phyloP scores from a whole-genome alignment of 2,329 filamentous ascomycete genomes.

The Botrytis squamosa region DNA sequence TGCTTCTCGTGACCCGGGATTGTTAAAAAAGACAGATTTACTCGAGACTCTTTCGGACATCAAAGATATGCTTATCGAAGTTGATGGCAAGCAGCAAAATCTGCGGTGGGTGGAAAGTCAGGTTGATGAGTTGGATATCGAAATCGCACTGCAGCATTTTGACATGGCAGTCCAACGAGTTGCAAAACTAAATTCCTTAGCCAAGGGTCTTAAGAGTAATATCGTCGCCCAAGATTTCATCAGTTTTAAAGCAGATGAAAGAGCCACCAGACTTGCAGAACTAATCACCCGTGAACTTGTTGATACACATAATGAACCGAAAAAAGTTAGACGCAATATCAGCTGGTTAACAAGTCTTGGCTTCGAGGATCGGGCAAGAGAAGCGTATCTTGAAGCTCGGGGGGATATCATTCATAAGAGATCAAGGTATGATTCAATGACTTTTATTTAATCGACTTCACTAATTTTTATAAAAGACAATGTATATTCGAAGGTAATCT shows the following conservation, averaged over 20 bases:
- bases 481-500: conserved; percentile 94
- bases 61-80: conserved; percentile 88
- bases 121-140: conserved; percentile 93
- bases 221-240: conserved; percentile 88
- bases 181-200: conserved; percentile 79
- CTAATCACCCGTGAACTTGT: conserved; percentile 76
- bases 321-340: conserved; percentile 77
- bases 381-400: conserved; percentile 80
- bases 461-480: conserved; percentile 56
- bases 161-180: conserved; percentile 80
- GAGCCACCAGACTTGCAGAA: conserved; percentile 72
- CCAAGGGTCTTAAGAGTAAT: conserved; percentile 80
- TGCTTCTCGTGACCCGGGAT: conserved; percentile 71
- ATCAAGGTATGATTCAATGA: conserved; percentile 60
- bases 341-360: conserved; percentile 82
- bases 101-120: conserved; percentile 93
- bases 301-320: conserved; percentile 72
- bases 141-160: conserved; percentile 87
- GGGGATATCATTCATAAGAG: conserved; percentile 76
- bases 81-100: conserved; percentile 95
- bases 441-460: neutral
- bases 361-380: conserved; percentile 84
- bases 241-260: conserved; percentile 83
- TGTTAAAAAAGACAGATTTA: conserved; percentile 76
- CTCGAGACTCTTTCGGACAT: conserved; percentile 75